Percentiles rank a stretch among this genome's conserved stretches.
Conservation (phyloP, 1,284 basidiomycete genomes). For the Hortiboletus rubellus region DNA sequence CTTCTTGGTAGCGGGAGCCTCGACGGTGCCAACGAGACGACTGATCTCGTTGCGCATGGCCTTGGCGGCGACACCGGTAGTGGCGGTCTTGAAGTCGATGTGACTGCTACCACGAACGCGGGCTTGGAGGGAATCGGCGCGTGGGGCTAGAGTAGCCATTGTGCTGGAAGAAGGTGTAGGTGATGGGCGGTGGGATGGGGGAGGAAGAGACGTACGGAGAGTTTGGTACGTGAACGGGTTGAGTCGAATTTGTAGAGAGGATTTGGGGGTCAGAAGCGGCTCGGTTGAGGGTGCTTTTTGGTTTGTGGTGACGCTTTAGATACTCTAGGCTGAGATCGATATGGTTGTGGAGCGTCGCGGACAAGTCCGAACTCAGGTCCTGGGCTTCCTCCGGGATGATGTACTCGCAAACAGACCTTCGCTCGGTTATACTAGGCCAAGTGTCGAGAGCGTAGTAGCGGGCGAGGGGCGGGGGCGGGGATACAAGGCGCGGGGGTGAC, state of each 20-base stretch:
- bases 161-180: constrained; percentile 25
- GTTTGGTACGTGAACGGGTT: constrained; percentile 57
- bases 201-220: constrained; percentile 37
- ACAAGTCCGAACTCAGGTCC: constrained; percentile 33
- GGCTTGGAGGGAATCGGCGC: constrained; percentile 61
- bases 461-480: constrained; percentile 25
- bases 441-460: constrained; percentile 9
- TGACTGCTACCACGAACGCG: constrained; percentile 68
- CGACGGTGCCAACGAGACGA: constrained; percentile 83
- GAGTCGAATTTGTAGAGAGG: constrained; percentile 63
- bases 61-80: constrained; percentile 96
- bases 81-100: constrained; percentile 96
- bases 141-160: constrained; percentile 61
- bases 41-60: constrained; percentile 99
- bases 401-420: constrained; percentile 32
- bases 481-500: not conserved
- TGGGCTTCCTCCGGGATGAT: constrained; percentile 33
- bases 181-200: constrained; percentile 16
- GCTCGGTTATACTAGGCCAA: not conserved
- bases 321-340: constrained; percentile 38
- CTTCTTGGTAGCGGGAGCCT: constrained; percentile 80
- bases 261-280: constrained; percentile 55
- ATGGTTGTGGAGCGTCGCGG: constrained; percentile 31
- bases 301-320: constrained; percentile 60
- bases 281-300: constrained; percentile 45